Evolutionary conservation across 2,329 filamentous ascomycete genomes (phyloP).

Genomic region (Thielaviopsis punctulata): DNA sequence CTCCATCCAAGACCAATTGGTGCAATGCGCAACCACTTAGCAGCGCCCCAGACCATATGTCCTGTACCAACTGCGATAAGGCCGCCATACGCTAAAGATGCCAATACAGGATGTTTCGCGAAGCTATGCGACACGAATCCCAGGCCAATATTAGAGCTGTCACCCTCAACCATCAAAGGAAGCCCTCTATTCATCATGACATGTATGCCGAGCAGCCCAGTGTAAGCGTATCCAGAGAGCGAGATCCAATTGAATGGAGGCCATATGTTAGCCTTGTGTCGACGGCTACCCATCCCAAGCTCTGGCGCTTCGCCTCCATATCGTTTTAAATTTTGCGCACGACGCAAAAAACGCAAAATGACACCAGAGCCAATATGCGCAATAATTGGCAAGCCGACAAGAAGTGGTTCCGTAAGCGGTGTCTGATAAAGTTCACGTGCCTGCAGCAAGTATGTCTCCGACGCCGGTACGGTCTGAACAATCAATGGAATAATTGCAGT

Average conservation of each 20-base stretch:
- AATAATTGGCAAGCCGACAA: conserved; percentile 58
- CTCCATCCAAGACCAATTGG: conserved; percentile 35
- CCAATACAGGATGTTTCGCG: conserved; percentile 46
- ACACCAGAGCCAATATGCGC: conserved; percentile 65
- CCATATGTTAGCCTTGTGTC: conserved; percentile 31
- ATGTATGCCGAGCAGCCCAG: conserved; percentile 51
- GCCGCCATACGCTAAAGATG: conserved; percentile 51
- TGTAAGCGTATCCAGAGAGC: conserved; percentile 52
- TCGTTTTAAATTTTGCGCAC: conserved; percentile 50
- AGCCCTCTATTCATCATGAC: conserved; percentile 58
- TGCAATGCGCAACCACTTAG: conserved; percentile 58
- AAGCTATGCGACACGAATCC: conserved; percentile 78
- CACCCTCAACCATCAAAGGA: conserved; percentile 62
- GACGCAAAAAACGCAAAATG: conserved; percentile 56
- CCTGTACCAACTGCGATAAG: conserved; percentile 52
- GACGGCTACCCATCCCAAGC: conserved; percentile 2
- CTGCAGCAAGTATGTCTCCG: conserved; percentile 76
- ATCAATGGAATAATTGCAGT: conserved; percentile 65
- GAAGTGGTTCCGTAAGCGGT: conserved; percentile 56
- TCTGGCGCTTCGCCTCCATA: conserved; percentile 51
- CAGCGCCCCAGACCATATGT: conserved; percentile 72
- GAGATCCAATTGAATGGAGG: conserved; percentile 54
- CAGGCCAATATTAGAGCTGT: conserved; percentile 70
- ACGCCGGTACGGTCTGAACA: conserved; percentile 53
- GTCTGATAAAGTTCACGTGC: conserved; percentile 88